Evolutionary conservation across 768 basidiomycete genomes (phyloP).

Genomic region (Termitomyces sp.): DNA sequence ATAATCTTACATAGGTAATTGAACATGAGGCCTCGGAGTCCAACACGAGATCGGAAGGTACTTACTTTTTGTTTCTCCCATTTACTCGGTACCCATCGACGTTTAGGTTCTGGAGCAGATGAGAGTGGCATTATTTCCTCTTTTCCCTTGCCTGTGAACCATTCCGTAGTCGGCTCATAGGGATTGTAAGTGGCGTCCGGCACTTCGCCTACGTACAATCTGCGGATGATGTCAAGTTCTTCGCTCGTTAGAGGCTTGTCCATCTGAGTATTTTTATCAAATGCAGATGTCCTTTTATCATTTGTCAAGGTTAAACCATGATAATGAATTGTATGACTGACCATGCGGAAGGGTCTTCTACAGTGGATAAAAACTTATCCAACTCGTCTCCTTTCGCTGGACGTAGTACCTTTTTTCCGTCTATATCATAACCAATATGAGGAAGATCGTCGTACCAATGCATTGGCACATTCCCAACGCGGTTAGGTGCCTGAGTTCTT

Average conservation of each 20-base stretch:
- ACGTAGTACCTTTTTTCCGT: conserved; percentile 90
- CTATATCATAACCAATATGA: conserved; percentile 95
- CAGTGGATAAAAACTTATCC: conserved; percentile 91
- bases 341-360: conserved; percentile 92
- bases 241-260: conserved; percentile 84
- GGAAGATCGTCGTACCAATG: conserved; percentile 99
- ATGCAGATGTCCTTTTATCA: conserved; percentile 74
- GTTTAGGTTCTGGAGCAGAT: conserved; percentile 90
- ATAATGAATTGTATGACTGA: conserved; percentile 26
- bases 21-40: not conserved
- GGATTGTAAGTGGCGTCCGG: conserved; percentile 89
- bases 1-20: conserved; percentile 62
- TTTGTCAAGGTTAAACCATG: not conserved
- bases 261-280: conserved; percentile 82
- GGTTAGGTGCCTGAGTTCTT: conserved; percentile 76
- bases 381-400: conserved; percentile 95
- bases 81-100: conserved; percentile 95
- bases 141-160: conserved; percentile 96
- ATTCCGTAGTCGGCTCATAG: conserved; percentile 90
- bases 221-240: conserved; percentile 91
- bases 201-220: conserved; percentile 87
- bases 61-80: conserved; percentile 99
- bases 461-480: conserved; percentile 90
- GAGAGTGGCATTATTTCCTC: conserved; percentile 93
- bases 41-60: not conserved